Percentiles rank a stretch among this genome's conserved stretches.
Evolutionary conservation across 768 basidiomycete species (phyloP).

Genomic region (Mycena filopes): DNA sequence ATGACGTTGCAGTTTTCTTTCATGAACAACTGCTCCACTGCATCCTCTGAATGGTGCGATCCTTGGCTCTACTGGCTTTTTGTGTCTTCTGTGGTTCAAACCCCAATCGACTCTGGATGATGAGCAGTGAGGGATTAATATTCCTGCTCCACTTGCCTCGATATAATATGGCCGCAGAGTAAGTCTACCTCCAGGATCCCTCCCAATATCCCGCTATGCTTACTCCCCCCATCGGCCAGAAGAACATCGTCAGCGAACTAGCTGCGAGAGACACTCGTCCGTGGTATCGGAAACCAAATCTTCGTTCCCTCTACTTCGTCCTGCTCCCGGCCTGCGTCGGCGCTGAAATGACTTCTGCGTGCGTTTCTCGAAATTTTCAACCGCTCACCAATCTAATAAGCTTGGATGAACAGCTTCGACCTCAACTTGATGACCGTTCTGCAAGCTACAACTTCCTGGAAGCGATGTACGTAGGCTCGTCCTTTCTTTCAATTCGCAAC

Average conservation of each 20-base stretch:
- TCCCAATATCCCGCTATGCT: not conserved
- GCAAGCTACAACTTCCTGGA: constrained; percentile 13
- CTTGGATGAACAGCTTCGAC: constrained; percentile 3
- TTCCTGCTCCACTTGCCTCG: constrained; percentile 1
- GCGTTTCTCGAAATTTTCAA: not conserved
- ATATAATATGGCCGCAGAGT: not conserved
- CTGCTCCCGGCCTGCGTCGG: constrained; percentile 19
- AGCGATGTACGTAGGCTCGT: not conserved
- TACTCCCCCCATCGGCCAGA: not conserved
- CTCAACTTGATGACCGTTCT: constrained; percentile 8
- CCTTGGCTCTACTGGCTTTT: not conserved
- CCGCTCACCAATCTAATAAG: too few species aligned
- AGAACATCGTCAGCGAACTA: constrained; percentile 10
- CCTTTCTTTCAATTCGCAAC: not conserved
- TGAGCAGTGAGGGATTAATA: not conserved
- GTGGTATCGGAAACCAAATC: constrained; percentile 20
- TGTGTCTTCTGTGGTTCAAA: not conserved
- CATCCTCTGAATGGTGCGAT: not conserved
- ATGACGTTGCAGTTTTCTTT: not conserved
- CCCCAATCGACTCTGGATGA: not conserved
- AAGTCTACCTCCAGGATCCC: not conserved
- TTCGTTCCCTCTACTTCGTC: constrained; percentile 15
- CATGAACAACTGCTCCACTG: not conserved
- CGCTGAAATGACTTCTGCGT: constrained; percentile 25
- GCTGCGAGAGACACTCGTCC: constrained; percentile 1